Percentiles rank a stretch among this genome's conserved stretches.
These are phyloP conservation scores for Aspergillus felis DNA, from an alignment of 2,329 filamentous ascomycete species.

Conservation along the genomic window DNA sequence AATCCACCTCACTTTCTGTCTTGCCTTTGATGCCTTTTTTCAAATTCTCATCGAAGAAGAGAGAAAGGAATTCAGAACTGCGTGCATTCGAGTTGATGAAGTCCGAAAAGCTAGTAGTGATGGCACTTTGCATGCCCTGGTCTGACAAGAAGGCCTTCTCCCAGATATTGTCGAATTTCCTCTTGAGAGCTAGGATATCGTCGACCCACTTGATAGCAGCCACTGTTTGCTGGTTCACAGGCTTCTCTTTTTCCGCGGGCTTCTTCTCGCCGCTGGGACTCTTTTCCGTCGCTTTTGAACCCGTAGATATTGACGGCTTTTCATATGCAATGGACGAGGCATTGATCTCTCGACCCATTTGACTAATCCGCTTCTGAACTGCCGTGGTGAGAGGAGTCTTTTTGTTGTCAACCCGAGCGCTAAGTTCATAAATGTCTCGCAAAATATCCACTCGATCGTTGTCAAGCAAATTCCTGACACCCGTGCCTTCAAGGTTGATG, in stretches of 20 bases:
- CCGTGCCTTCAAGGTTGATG: conserved; percentile 77
- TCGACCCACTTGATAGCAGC: conserved; percentile 95
- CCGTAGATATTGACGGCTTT: conserved; percentile 51
- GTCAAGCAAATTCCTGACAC: conserved; percentile 84
- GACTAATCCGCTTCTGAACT: conserved; percentile 70
- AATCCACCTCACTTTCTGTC: conserved; percentile 81
- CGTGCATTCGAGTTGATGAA: conserved; percentile 90
- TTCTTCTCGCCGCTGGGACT: conserved; percentile 52
- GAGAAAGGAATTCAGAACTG: conserved; percentile 85
- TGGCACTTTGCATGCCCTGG: conserved; percentile 70
- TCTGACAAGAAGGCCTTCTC: conserved; percentile 69
- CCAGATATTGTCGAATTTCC: conserved; percentile 83
- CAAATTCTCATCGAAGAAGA: conserved; percentile 95
- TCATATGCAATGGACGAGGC: conserved; percentile 53
- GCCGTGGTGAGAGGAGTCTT: conserved; percentile 67
- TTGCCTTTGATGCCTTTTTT: conserved; percentile 92
- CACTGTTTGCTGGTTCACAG: conserved; percentile 73
- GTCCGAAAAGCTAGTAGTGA: conserved; percentile 82
- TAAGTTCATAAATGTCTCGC: conserved; percentile 73
- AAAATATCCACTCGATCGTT: conserved; percentile 79
- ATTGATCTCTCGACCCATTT: conserved; percentile 81
- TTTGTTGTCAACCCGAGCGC: conserved; percentile 70
- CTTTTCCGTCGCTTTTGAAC: conserved; percentile 35
- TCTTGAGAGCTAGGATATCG: conserved; percentile 78
- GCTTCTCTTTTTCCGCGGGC: conserved; percentile 46